Base-by-base conservation (phyloP, 2,329 filamentous ascomycete genomes). In the Alternaria gaisen region DNA sequence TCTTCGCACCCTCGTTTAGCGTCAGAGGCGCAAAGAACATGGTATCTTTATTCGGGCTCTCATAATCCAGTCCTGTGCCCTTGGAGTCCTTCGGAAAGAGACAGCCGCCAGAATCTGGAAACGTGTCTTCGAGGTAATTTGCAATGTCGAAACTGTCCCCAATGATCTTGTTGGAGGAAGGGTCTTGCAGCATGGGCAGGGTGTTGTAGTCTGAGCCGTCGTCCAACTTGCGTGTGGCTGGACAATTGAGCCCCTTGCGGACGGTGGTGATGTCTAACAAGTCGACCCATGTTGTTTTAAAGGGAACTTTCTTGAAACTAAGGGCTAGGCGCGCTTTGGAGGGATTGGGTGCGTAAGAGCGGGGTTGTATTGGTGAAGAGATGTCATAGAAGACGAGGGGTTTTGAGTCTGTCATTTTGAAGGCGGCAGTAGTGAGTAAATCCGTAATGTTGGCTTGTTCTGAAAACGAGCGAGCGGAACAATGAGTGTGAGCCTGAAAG, bases 61-160 rank as follows among this genome's bases (percentile, higher is more conserved):
- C 61, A 58, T 78, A 85, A 4, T 54, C 55, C 8, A 61, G 54
- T 1, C 59, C 59, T 2, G 42, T 61, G 10, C 36, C 16, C 0
- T 36, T 58, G 0, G 59, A 50, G 11, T 77, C 71, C 3, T 73
- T 48, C 0, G 83, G 83, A 66, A 89, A 86, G 2, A 90, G 79
- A 46, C 81, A 72, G 0, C 82, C 77, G 1, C 83, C 83, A 0
- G 81, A 72, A 30, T 74, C 58, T 0, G 86, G 85, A 56, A 85
- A 88, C 0, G 72, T 80, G 1, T 81, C 75, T 24, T 90, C 83
- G 2, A 90, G 80, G 67, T 89, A 85, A 26, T 83, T 75, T 7
- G 88, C 88, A 61, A 90, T 90, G 53, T 90, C 88, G 69, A 89
- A 88, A 3, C 87, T 87, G 76, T 91, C 88, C 5, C 88, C 88